Evolutionary conservation across 2,329 filamentous ascomycete species (phyloP).

Genomic region (Cytospora chrysosperma): DNA sequence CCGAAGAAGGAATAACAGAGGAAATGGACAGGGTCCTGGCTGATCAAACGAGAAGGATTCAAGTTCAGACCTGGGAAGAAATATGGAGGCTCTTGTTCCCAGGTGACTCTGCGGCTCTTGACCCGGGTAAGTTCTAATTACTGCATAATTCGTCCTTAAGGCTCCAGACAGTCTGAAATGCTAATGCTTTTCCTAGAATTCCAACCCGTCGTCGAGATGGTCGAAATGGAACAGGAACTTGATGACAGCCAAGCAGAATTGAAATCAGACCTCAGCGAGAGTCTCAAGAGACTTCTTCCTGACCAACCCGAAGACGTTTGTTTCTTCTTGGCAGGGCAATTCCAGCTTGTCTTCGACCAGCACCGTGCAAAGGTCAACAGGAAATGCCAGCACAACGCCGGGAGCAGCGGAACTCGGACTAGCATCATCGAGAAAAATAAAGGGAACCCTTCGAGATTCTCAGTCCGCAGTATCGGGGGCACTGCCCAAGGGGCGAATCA

Average conservation of each 20-base stretch:
- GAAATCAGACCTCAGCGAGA: conserved; percentile 20
- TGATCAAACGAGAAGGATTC: conserved; percentile 2
- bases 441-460: conserved; percentile 11
- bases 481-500: conserved; percentile 2
- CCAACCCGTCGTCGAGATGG: conserved; percentile 19
- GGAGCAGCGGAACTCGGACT: neutral
- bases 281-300: conserved; percentile 15
- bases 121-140: conserved; percentile 9
- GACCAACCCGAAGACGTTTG: conserved; percentile 17
- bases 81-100: conserved; percentile 22
- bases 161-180: neutral
- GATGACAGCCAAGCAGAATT: conserved; percentile 21
- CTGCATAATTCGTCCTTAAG: neutral
- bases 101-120: conserved; percentile 11
- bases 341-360: conserved; percentile 24
- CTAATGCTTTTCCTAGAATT: conserved; percentile 13
- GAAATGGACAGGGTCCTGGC: conserved; percentile 15
- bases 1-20: conserved; percentile 18
- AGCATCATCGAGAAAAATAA: conserved; percentile 4
- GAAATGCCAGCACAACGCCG: conserved; percentile 14
- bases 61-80: conserved; percentile 14
- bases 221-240: conserved; percentile 22
- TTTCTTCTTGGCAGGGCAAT: conserved; percentile 21
- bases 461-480: conserved; percentile 3
- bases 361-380: conserved; percentile 22